Evolutionary conservation across 2,329 filamentous ascomycete genomes (phyloP).

Genomic region (Metarhizium anisopliae): DNA sequence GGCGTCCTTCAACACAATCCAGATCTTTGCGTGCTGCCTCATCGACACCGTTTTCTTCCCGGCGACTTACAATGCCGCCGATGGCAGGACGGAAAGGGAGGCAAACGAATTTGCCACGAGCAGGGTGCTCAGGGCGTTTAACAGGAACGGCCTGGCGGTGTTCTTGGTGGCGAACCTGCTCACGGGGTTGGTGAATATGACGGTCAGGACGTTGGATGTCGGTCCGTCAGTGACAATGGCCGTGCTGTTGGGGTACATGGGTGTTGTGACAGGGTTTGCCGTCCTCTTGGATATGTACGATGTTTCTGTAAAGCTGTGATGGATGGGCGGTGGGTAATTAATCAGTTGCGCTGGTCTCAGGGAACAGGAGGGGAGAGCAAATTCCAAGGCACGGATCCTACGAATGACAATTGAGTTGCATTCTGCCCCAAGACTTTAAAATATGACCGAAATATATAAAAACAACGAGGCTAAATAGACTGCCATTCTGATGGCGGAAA

Average conservation of each 20-base stretch:
- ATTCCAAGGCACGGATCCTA: too few species aligned
- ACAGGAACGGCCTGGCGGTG: conserved; percentile 76
- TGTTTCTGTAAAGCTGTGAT: conserved; percentile 61
- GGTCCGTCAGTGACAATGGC: conserved; percentile 56
- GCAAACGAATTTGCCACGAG: conserved; percentile 66
- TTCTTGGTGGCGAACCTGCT: conserved; percentile 85
- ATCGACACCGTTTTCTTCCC: conserved; percentile 77
- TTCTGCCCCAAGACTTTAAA: too few species aligned
- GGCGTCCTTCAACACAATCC: conserved; percentile 79
- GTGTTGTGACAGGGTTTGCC: conserved; percentile 57
- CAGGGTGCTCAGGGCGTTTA: conserved; percentile 71
- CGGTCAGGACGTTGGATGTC: conserved; percentile 70
- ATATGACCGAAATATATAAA: too few species aligned
- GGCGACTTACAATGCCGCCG: conserved; percentile 50
- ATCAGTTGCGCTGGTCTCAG: neutral
- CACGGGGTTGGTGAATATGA: conserved; percentile 84
- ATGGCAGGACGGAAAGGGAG: conserved; percentile 49
- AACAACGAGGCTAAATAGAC: too few species aligned
- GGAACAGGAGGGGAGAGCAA: too few species aligned
- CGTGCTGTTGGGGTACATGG: conserved; percentile 66
- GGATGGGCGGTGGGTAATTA: neutral
- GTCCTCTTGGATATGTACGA: conserved; percentile 55
- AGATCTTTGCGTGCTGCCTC: conserved; percentile 68
- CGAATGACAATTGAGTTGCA: too few species aligned
- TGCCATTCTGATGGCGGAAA: too few species aligned